phyloP scores from a whole-genome alignment of 139 green algal genomes.

The Micractinium conductrix region DNA sequence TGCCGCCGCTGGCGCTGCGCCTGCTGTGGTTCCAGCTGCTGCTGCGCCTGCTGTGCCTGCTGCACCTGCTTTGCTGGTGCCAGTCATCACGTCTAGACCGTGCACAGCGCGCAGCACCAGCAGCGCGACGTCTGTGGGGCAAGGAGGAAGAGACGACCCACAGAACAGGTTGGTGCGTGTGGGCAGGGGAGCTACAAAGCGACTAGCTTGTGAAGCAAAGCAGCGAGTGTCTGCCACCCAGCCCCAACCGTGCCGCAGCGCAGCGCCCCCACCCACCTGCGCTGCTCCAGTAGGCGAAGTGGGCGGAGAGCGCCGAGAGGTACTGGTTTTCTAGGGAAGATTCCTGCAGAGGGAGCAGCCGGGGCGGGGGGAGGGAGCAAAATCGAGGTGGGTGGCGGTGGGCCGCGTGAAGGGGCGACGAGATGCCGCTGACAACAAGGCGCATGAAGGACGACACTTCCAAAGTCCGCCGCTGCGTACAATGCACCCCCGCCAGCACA shows the following conservation, averaged over 20 bases:
- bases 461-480: too few species aligned
- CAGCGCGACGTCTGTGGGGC: slow-evolving; percentile 52
- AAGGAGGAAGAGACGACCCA: neutral
- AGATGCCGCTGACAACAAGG: too few species aligned
- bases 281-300: slow-evolving; percentile 68
- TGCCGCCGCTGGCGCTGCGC: neutral
- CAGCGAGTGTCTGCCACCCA: neutral
- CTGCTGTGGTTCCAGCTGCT: neutral
- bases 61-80: slow-evolving; percentile 1
- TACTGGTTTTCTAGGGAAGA: slow-evolving; percentile 59
- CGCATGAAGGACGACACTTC: too few species aligned
- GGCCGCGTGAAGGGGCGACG: too few species aligned
- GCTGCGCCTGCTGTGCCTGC: neutral
- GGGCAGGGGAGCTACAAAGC: neutral
- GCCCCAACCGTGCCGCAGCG: neutral
- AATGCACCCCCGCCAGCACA: too few species aligned
- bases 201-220: neutral
- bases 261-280: neutral
- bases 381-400: too few species aligned
- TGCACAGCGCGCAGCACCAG: slow-evolving; percentile 61
- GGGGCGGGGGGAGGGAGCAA: neutral
- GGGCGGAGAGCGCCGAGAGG: slow-evolving; percentile 50
- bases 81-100: slow-evolving; percentile 54
- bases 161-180: neutral
- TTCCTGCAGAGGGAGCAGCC: slow-evolving; percentile 45